Evolutionary conservation across 208 protist species (phyloP).

Genomic region (Leishmania aethiopica): DNA sequence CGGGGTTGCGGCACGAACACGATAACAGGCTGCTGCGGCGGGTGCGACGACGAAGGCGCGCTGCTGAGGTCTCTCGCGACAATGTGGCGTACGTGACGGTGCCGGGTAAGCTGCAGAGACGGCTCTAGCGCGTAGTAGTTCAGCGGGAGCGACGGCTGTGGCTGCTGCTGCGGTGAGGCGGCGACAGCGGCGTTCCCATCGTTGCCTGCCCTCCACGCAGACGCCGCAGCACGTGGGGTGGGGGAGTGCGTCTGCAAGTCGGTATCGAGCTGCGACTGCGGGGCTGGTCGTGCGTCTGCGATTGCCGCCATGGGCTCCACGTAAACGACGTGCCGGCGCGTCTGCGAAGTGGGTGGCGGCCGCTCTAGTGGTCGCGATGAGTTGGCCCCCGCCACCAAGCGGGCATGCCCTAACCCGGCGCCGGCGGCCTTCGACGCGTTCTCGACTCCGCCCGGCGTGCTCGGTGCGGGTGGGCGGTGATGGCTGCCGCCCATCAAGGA

Average conservation of each 20-base stretch:
- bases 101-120: conserved; percentile 18
- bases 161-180: background rate
- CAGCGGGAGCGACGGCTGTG: background rate
- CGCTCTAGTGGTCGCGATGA: background rate
- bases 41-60: background rate
- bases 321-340: background rate
- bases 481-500: background rate
- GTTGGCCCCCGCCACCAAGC: background rate
- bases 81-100: conserved; percentile 26
- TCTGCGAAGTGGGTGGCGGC: background rate
- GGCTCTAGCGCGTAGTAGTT: conserved; percentile 8
- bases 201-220: background rate
- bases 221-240: background rate
- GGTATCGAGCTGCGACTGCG: background rate
- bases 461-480: background rate
- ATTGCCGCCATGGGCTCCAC: background rate
- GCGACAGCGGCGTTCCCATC: background rate
- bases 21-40: background rate
- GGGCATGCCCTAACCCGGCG: background rate
- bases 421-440: too few species aligned
- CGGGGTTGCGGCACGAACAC: background rate
- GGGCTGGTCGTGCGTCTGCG: background rate
- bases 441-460: background rate
- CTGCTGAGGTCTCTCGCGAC: background rate
- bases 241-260: background rate